Conservation (phyloP, 176 grass and related monocot genomes). For the Pontederia crassipes region DNA sequence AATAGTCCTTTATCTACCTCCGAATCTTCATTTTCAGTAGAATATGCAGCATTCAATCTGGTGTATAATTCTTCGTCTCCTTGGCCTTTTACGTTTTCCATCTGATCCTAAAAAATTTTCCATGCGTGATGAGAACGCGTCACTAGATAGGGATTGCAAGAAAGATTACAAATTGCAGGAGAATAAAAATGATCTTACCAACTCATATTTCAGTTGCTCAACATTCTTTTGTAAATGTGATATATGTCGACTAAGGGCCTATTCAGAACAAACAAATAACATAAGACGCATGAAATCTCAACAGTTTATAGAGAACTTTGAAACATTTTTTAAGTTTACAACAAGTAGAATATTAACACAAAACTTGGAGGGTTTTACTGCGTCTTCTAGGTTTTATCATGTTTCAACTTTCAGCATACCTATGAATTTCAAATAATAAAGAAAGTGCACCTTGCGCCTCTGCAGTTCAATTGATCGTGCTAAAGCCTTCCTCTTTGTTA, state of each 20-base stretch:
- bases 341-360: too few relatives aligned
- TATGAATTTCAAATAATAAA: background rate
- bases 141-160: conserved; percentile 4
- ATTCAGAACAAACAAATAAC: conserved; percentile 5
- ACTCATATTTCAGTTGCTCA: conserved; percentile 58
- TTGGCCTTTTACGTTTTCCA: conserved; percentile 51
- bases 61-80: conserved; percentile 65
- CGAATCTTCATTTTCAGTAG: conserved; percentile 57
- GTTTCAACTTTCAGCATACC: background rate
- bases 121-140: background rate
- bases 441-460: conserved; percentile 54
- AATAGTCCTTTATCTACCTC: conserved; percentile 33
- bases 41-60: conserved; percentile 62
- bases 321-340: too few relatives aligned
- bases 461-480: conserved; percentile 84
- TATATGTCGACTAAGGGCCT: conserved; percentile 61
- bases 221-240: conserved; percentile 52
- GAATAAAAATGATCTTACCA: conserved; percentile 29
- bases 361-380: too few relatives aligned
- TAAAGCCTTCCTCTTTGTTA: conserved; percentile 80
- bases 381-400: too few relatives aligned
- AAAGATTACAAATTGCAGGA: background rate
- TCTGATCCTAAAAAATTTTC: conserved; percentile 40
- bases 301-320: too few relatives aligned
- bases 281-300: background rate